Percentiles rank a stretch among this genome's conserved stretches.
Conservation (phyloP, 139 green algal genomes). For the Haematococcus sp. region DNA sequence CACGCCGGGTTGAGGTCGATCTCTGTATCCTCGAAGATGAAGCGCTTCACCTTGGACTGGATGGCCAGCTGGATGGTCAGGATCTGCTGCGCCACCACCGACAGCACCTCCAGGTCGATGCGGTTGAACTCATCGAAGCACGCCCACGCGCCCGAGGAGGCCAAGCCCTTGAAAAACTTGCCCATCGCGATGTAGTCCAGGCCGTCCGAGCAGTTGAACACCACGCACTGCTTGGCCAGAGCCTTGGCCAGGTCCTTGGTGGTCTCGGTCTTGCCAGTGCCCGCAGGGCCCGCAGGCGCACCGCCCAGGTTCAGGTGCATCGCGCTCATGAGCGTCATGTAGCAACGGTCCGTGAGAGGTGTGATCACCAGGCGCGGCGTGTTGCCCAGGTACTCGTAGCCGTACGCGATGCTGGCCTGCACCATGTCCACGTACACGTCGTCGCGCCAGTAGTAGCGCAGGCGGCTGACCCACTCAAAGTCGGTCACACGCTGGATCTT, state of each 20-base stretch:
- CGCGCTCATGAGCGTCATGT: constrained; percentile 64
- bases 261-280: constrained; percentile 77
- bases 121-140: constrained; percentile 91
- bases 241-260: constrained; percentile 85
- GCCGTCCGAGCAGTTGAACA: constrained; percentile 85
- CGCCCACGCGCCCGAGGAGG: constrained; percentile 70
- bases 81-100: constrained; percentile 66
- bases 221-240: constrained; percentile 73
- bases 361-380: constrained; percentile 62
- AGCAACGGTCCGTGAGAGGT: constrained; percentile 63
- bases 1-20: constrained; percentile 68
- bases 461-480: constrained; percentile 79
- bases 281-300: constrained; percentile 47
- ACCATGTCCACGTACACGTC: constrained; percentile 79
- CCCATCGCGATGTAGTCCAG: constrained; percentile 75
- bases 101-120: constrained; percentile 77
- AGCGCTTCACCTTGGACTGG: constrained; percentile 69
- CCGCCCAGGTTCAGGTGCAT: constrained; percentile 68
- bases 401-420: constrained; percentile 32
- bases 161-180: constrained; percentile 86
- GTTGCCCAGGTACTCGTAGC: constrained; percentile 64
- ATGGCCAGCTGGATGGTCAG: constrained; percentile 72
- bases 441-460: constrained; percentile 84
- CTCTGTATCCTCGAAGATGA: constrained; percentile 83
- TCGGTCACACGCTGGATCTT: constrained; percentile 41